A percentile compares a stretch with the other conserved stretches of the same genome.
Conservation (phyloP, 441 rosid genomes). For the Hypseocharis bilobata region DNA sequence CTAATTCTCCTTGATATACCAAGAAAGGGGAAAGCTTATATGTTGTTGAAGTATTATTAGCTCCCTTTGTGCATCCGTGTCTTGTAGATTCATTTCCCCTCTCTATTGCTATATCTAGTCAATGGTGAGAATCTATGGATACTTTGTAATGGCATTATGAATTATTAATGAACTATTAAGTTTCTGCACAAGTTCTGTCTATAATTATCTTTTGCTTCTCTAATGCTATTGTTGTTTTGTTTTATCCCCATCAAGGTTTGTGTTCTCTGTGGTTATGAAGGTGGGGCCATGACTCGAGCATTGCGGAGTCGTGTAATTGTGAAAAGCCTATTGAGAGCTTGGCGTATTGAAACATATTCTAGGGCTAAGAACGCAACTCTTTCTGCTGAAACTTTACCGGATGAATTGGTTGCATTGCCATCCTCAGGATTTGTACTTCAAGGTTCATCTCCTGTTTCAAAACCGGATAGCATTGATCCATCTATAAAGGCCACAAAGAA, state of each 20-base stretch:
- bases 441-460: conserved; percentile 19
- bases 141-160: too few relatives aligned
- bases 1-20: too few relatives aligned
- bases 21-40: too few relatives aligned
- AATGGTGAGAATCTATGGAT: too few relatives aligned
- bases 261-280: conserved; percentile 48
- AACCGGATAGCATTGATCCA: conserved; percentile 22
- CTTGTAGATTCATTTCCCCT: too few relatives aligned
- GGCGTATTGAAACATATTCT: conserved; percentile 30
- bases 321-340: conserved; percentile 37
- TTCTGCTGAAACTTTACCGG: conserved; percentile 22
- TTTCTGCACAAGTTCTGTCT: too few relatives aligned
- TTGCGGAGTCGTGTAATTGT: conserved; percentile 31
- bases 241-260: conserved; percentile 30
- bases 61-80: too few relatives aligned
- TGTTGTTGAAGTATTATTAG: too few relatives aligned
- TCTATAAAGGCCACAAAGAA: conserved; percentile 23
- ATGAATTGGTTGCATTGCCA: conserved; percentile 18
- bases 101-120: too few relatives aligned
- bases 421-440: conserved; percentile 16
- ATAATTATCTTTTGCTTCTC: conserved; percentile 4
- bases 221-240: background rate
- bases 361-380: conserved; percentile 11
- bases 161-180: too few relatives aligned
- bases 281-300: conserved; percentile 50